phyloP scores from a whole-genome alignment of 257 asterid genomes.

The Primulina huaijiensis region DNA sequence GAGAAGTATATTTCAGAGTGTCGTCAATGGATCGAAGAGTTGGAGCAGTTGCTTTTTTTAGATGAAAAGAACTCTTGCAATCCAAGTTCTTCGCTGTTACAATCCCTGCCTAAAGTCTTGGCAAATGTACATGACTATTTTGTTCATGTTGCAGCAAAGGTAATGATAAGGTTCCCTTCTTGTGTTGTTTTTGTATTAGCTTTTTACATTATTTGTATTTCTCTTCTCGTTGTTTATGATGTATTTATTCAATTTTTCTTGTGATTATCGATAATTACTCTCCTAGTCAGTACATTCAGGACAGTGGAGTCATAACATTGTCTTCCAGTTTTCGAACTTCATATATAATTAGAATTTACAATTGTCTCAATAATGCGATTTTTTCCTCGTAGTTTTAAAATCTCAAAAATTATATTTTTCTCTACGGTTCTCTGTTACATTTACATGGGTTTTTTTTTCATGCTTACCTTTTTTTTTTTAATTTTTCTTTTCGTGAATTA shows the following conservation, averaged over 20 bases:
- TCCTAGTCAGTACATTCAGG: background rate
- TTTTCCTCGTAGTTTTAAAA: background rate
- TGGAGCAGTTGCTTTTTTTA: slow-evolving; percentile 77
- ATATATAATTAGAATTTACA: background rate
- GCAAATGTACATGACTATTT: slow-evolving; percentile 87
- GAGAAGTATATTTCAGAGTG: slow-evolving; percentile 84
- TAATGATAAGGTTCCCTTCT: slow-evolving; percentile 31
- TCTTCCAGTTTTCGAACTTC: background rate
- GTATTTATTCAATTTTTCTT: background rate
- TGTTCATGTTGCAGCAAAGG: slow-evolving; percentile 99
- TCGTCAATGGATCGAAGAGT: slow-evolving; percentile 88
- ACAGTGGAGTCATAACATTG: slow-evolving; percentile 3
- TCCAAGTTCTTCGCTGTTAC: slow-evolving; percentile 66
- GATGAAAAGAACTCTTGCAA: slow-evolving; percentile 54
- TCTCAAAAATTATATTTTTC: background rate
- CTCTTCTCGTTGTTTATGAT: slow-evolving; percentile 7
- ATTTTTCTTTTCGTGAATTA: background rate
- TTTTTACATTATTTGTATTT: slow-evolving; percentile 9
- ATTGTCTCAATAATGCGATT: background rate
- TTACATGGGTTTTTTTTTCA: background rate
- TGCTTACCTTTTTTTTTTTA: background rate
- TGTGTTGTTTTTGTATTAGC: background rate
- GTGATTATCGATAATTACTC: slow-evolving; percentile 2
- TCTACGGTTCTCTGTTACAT: background rate
- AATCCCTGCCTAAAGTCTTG: slow-evolving; percentile 91